Evolutionary conservation across 2,329 filamentous ascomycete genomes (phyloP).

Genomic region (Escovopsis sp.): DNA sequence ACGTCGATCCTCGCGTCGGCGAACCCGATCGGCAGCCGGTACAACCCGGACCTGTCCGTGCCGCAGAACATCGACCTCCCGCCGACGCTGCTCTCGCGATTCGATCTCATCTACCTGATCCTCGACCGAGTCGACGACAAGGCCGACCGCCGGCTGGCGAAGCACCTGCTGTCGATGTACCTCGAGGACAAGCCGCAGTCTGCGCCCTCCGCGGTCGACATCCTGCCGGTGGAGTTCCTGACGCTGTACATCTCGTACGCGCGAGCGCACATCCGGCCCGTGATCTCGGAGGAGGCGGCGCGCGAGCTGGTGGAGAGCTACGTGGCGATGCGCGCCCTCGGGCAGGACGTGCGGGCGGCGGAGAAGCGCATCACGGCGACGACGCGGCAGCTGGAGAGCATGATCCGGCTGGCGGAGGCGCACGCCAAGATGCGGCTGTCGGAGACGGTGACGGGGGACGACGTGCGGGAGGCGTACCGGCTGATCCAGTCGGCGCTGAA

Average conservation of each 20-base stretch:
- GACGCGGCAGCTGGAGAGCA: conserved; percentile 88
- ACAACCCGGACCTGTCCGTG: conserved; percentile 89
- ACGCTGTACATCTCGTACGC: conserved; percentile 97
- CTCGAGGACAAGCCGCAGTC: conserved; percentile 87
- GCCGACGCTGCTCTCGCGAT: conserved; percentile 85
- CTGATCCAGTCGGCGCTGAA: conserved; percentile 90
- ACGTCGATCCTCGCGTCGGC: conserved; percentile 93
- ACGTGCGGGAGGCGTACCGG: conserved; percentile 81
- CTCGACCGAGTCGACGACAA: conserved; percentile 88
- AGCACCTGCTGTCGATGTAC: conserved; percentile 92
- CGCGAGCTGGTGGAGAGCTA: conserved; percentile 74
- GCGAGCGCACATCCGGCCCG: conserved; percentile 69
- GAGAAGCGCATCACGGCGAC: conserved; percentile 97
- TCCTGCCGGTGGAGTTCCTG: conserved; percentile 85
- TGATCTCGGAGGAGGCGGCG: conserved; percentile 65
- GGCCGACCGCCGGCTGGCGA: conserved; percentile 72
- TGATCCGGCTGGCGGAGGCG: conserved; percentile 93
- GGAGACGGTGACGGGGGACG: conserved; percentile 55
- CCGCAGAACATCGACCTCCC: conserved; percentile 97
- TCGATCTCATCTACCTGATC: conserved; percentile 93
- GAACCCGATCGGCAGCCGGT: conserved; percentile 95
- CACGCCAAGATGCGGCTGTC: conserved; percentile 96
- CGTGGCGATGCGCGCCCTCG: conserved; percentile 87
- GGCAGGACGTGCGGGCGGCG: conserved; percentile 68
- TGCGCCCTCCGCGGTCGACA: conserved; percentile 56